Percentiles rank a stretch among this genome's conserved stretches.
phyloP scores from a whole-genome alignment of 2,329 filamentous ascomycete genomes.

The Sarocladiaceae sp. region DNA sequence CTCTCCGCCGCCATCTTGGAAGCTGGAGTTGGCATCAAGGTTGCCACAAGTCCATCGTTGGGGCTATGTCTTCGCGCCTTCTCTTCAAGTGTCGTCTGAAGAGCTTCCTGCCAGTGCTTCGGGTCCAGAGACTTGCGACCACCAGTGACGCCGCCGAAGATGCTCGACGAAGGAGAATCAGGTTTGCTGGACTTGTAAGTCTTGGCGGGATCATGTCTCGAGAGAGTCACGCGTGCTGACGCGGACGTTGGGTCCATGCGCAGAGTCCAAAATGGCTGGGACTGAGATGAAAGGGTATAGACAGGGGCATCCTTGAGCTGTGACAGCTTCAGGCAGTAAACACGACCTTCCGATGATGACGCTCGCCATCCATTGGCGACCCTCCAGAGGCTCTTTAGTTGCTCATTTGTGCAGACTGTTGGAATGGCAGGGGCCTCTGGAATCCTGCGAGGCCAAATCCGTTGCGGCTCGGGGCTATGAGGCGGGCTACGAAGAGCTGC shows the following conservation, averaged over 20 bases:
- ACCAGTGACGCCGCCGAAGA: slow-evolving; percentile 14
- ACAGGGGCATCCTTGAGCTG: slow-evolving; percentile 58
- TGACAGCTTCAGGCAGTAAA: slow-evolving; percentile 55
- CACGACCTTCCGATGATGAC: slow-evolving; percentile 51
- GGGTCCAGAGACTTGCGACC: slow-evolving; percentile 21
- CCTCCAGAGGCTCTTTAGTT: slow-evolving; percentile 64
- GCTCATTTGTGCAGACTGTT: slow-evolving; percentile 51
- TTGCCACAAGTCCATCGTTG: slow-evolving; percentile 61
- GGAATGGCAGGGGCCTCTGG: slow-evolving; percentile 42
- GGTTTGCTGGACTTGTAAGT: slow-evolving; percentile 41
- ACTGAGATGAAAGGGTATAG: slow-evolving; percentile 59
- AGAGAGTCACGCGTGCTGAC: slow-evolving; percentile 56
- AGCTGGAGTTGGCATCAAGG: slow-evolving; percentile 63
- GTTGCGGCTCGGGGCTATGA: slow-evolving; percentile 13
- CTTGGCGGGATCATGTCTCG: slow-evolving; percentile 57
- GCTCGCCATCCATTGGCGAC: slow-evolving; percentile 67
- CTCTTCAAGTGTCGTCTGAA: slow-evolving; percentile 56
- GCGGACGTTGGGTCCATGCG: slow-evolving; percentile 60
- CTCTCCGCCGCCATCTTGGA: slow-evolving; percentile 59
- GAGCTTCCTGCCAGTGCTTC: slow-evolving; percentile 53
- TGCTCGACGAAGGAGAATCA: slow-evolving; percentile 21
- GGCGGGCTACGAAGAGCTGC: slow-evolving; percentile 17
- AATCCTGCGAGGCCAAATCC: slow-evolving; percentile 24
- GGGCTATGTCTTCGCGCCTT: slow-evolving; percentile 48
- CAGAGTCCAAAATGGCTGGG: slow-evolving; percentile 64